Base-by-base conservation (phyloP, 768 basidiomycete species). In the Suillus discolor region DNA sequence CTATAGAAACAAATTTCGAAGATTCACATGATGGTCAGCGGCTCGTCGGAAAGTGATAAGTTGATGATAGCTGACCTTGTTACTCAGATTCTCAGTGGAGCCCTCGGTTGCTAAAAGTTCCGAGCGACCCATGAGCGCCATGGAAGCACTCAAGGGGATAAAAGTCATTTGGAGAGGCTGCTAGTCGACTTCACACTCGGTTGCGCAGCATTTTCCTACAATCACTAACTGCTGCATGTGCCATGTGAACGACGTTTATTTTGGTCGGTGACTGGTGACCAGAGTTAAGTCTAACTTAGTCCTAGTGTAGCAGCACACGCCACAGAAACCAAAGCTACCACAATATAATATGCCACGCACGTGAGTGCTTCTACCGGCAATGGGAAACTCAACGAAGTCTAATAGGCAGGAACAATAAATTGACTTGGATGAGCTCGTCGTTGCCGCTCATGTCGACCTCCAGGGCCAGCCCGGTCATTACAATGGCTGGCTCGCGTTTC, bases 401-500 rank as follows among this genome's bases (percentile, higher is more conserved):
- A 60, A 69, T 72, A 72, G 68, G 66, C 54, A 75, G 74, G 74
- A 73, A 72, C 64, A 66, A 75, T 76, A 66, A 77, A 45, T 45
- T 76, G 77, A 73, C 73, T 67, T 69, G 69, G 68, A 67, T 62
- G 63, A 67, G 45, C 60, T 74, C 77, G 66, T 73, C 77, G 67
- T 74, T 76, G 69, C 68, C 74, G 65, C 69, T 73, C 66, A 63
- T 71, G 67, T 76, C 72, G 69, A 69, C 68, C 66, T 78, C 76
- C 68, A 78, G 74, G 69, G 64, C 69, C 75, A 75, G 69, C 62
- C 62, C 71, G 39, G 62, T 68, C 47, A 61, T 67, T 61, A 55
- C 60, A 4, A 70, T 73, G 75, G 74, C 77, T 64, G 73, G 73
- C 69, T 74, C 76, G 57, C 74, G 74, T 66, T 68, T 77, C 67